Evolutionary conservation across 2,329 filamentous ascomycete genomes (phyloP), one percentile per base, ranked within the genome.

Genomic region (Phaeosphaeria sp.): DNA sequence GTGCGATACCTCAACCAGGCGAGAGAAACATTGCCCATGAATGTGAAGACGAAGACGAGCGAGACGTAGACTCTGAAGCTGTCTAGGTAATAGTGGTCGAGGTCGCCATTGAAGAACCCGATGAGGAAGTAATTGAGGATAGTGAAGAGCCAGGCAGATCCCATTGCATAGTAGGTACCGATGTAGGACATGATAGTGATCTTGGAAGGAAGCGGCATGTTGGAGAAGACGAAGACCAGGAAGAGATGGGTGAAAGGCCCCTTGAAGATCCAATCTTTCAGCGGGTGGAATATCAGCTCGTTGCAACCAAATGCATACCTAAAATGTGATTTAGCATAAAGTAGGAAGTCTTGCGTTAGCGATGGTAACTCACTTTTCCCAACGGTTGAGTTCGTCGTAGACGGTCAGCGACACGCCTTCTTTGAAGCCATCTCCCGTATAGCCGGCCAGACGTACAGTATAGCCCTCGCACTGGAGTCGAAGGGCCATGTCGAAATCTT

Each of bases 81-180:
- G 78, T 92, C 89, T 66, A 92, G 82, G 74, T 92, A 92, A 82
- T 91, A 93, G 77, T 91, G 89, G 77, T 93, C 91, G 20, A 93
- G 84, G 73, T 89, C 89, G 33, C 88, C 88, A 67, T 89, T 87
- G 78, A 85, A 90, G 86, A 88, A 91, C 39, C 90, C 90, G 51
- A 91, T 82, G 40, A 90, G 76, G 74, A 91, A 86, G 76, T 92
- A 92, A 76, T 92, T 92, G 56, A 85, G 76, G 1, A 88, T 69
- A 0, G 89, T 90, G 49, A 91, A 80, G n/a, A 88, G 77, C 80
- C 89, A 87, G 2, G 88, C 86, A 0, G 86, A 85, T 3, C 85
- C 89, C 56, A 92, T 86, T 21, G 89, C 89, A 67, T 90, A 91
- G 78, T 91, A 90, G 5, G 89, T 90, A 45, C 86, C 87, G 60